Conservation (phyloP, 441 rosid genomes). For the Erodium moschatum region DNA sequence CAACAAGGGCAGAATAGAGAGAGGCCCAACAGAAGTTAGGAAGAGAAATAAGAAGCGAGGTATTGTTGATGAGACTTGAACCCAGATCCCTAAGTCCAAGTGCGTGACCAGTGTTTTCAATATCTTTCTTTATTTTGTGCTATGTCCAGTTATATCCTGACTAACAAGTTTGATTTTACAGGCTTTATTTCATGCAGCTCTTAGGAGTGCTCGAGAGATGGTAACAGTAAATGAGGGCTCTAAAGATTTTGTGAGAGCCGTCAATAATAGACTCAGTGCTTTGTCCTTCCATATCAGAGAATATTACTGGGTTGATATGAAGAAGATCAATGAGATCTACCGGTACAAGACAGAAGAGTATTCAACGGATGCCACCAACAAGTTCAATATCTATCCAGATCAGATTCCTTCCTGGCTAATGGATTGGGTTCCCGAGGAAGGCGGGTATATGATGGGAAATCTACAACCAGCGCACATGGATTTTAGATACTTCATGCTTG, state of each 20-base stretch:
- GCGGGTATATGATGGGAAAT: too few relatives aligned
- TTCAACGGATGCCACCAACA: constrained; percentile 80
- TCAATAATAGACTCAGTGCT: constrained; percentile 80
- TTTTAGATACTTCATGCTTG: constrained; percentile 21
- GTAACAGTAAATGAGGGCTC: constrained; percentile 78
- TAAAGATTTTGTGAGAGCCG: constrained; percentile 67
- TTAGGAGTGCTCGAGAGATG: constrained; percentile 77
- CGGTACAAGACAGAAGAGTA: constrained; percentile 94
- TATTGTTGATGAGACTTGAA: too few relatives aligned
- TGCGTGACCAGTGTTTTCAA: too few relatives aligned
- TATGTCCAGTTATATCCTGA: too few relatives aligned
- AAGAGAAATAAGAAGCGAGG: too few relatives aligned
- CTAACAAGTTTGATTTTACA: constrained; percentile 22
- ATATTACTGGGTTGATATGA: constrained; percentile 81
- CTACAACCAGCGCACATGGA: too few relatives aligned
- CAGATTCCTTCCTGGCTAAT: constrained; percentile 78
- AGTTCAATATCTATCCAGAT: constrained; percentile 89
- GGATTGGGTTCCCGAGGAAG: too few relatives aligned
- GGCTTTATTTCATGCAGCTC: constrained; percentile 86
- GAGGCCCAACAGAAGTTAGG: too few relatives aligned
- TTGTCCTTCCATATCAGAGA: constrained; percentile 85
- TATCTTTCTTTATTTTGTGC: neutral
- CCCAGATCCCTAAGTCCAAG: too few relatives aligned
- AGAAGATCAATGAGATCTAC: constrained; percentile 76
- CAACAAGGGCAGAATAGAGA: too few relatives aligned